phyloP scores from a whole-genome alignment of 1,284 basidiomycete species.

The Boletus albobrunnescens region DNA sequence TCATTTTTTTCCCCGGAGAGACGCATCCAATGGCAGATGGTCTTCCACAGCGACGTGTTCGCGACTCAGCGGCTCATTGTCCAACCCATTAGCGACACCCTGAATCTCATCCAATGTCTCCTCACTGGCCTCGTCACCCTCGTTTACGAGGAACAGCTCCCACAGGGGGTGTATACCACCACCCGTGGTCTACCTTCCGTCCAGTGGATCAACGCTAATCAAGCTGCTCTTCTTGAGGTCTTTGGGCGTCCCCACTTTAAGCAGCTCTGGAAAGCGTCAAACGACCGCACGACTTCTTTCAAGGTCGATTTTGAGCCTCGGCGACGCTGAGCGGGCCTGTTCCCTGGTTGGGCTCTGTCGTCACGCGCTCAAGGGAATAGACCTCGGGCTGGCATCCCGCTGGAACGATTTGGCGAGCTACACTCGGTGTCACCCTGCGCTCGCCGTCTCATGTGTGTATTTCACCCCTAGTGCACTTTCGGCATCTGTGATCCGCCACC shows the following conservation, averaged over 20 bases:
- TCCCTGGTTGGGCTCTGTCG: constrained; percentile 4
- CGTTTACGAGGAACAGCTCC: constrained; percentile 66
- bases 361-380: constrained; percentile 5
- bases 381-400: constrained; percentile 20
- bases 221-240: constrained; percentile 59
- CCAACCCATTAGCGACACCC: constrained; percentile 70
- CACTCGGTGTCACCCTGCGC: constrained; percentile 17
- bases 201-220: constrained; percentile 69
- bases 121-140: constrained; percentile 76
- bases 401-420: constrained; percentile 14
- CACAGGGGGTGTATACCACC: constrained; percentile 63
- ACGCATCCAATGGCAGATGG: constrained; percentile 82
- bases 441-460: constrained; percentile 12
- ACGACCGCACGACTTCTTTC: constrained; percentile 64
- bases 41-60: constrained; percentile 79
- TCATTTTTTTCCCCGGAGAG: constrained; percentile 81
- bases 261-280: constrained; percentile 66
- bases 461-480: constrained; percentile 8
- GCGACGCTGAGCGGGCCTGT: constrained; percentile 27
- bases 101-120: constrained; percentile 74
- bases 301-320: constrained; percentile 56
- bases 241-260: constrained; percentile 69
- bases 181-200: constrained; percentile 72
- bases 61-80: constrained; percentile 73
- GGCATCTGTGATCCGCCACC: constrained; percentile 30